phyloP scores from a whole-genome alignment of 805 yeast species.

The Teunomyces barrocoloradensis region DNA sequence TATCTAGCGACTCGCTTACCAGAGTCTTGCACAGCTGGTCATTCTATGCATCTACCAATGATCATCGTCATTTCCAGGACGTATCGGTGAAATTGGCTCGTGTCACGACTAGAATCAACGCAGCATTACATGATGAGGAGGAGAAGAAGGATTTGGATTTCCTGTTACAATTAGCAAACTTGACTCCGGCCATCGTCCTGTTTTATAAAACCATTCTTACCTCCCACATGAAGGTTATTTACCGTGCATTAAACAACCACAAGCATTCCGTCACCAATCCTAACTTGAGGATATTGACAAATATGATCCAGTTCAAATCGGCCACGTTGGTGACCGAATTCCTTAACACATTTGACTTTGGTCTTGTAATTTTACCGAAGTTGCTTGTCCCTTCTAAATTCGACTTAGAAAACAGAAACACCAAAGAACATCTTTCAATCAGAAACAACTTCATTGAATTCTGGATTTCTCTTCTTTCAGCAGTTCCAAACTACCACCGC shows the following conservation, averaged over 20 bases:
- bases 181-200: constrained; percentile 21
- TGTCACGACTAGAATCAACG: constrained; percentile 15
- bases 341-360: constrained; percentile 64
- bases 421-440: constrained; percentile 40
- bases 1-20: constrained; percentile 24
- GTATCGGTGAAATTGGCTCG: constrained; percentile 42
- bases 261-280: constrained; percentile 64
- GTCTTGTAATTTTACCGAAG: constrained; percentile 59
- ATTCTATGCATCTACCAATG: constrained; percentile 44
- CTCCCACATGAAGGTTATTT: constrained; percentile 59
- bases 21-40: constrained; percentile 43
- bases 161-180: constrained; percentile 12
- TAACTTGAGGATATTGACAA: constrained; percentile 52
- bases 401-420: constrained; percentile 30
- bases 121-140: constrained; percentile 16
- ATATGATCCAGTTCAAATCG: constrained; percentile 44
- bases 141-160: constrained; percentile 9
- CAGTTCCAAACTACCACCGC: constrained; percentile 54
- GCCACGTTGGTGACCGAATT: constrained; percentile 57
- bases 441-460: constrained; percentile 61
- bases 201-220: constrained; percentile 53
- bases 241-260: constrained; percentile 60
- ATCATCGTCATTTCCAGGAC: constrained; percentile 49
- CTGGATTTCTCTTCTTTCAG: constrained; percentile 52
- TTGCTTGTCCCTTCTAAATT: constrained; percentile 34